Base-by-base conservation (phyloP, 371 early-diverging fungal genomes). In the Coemansia sp. region DNA sequence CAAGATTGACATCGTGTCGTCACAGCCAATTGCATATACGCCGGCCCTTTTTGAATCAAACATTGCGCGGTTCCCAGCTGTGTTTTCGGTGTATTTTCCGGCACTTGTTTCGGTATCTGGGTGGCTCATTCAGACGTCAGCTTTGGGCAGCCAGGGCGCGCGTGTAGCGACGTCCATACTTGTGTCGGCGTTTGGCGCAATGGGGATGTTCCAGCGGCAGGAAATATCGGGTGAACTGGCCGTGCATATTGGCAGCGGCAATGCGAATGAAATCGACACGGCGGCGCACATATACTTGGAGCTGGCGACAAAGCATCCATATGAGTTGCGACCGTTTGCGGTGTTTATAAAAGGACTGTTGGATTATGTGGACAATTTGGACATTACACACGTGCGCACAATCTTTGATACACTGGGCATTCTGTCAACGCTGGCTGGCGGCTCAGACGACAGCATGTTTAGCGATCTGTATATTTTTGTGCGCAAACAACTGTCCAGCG, bases 211-310 rank as follows among this genome's bases (percentile, higher is more conserved):
- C 67, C 84, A 89, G 66, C 85, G 86, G 44, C 91, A 91, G 83
- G 93, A 93, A 79, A 87, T 90, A 26, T 78, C 92, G 32, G 91
- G 88, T 6, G 86, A 87, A 2, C 72, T 93, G 29, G 89, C 92
- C 0, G 89, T 89, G n/a, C 92, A 93, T 66, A 87, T 93, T 53
- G 93, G 92, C 39, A 91, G 91, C 64, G 92, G 92, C 7, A 83
- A 83, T 49, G 63, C 72, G 4, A 76, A 79, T 58, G 91, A 92
- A 65, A 85, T 90, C 52, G 87, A 90, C 60, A 83, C 87, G 0
- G 87, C 92, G 0, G 59, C 92, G 17, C 80, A 83, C 29, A 84
- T 87, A 2, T 71, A 88, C n/a, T 72, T 85, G 41, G 66, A 82
- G 8, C 83, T 93, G 17, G 86, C 85, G 1, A 69, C 83, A 23